These are phyloP conservation scores for Phanerochaete carnosa DNA, from an alignment of 768 basidiomycete species.

Conservation along the genomic window DNA sequence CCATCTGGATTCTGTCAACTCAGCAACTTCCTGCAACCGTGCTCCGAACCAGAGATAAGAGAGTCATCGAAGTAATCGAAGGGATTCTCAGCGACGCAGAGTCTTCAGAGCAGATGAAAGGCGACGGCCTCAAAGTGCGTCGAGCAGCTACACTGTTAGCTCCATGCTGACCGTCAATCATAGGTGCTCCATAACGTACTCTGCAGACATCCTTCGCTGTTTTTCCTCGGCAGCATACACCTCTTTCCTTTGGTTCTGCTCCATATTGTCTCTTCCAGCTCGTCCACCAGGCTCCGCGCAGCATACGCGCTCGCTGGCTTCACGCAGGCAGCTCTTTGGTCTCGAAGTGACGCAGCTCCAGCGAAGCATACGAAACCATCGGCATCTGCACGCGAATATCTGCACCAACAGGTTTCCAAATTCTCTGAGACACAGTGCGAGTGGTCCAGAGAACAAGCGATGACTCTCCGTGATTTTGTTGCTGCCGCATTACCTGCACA, in stretches of 20 bases:
- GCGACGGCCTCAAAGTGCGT: neutral
- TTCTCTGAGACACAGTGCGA: neutral
- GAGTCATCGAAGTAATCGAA: neutral
- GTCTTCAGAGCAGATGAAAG: neutral
- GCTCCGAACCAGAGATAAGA: neutral
- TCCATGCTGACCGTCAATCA: neutral
- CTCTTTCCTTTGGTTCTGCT: neutral
- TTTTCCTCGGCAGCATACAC: neutral
- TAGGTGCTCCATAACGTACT: conserved; percentile 9
- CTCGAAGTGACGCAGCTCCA: neutral
- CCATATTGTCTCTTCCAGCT: neutral
- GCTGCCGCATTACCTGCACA: neutral
- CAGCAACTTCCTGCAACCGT: neutral
- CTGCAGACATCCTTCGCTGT: conserved; percentile 7
- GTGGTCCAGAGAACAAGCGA: too few relatives aligned
- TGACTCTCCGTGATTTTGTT: neutral
- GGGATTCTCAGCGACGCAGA: neutral
- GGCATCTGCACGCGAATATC: neutral
- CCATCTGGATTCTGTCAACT: conserved; percentile 31
- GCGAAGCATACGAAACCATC: neutral
- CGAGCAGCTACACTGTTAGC: neutral
- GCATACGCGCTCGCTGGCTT: conserved; percentile 6
- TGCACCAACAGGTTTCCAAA: neutral
- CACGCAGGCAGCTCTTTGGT: neutral
- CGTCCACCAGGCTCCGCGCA: neutral